Evolutionary conservation across 1,284 basidiomycete species (phyloP).

Genomic region (Cutaneotrichosporon curvatum): DNA sequence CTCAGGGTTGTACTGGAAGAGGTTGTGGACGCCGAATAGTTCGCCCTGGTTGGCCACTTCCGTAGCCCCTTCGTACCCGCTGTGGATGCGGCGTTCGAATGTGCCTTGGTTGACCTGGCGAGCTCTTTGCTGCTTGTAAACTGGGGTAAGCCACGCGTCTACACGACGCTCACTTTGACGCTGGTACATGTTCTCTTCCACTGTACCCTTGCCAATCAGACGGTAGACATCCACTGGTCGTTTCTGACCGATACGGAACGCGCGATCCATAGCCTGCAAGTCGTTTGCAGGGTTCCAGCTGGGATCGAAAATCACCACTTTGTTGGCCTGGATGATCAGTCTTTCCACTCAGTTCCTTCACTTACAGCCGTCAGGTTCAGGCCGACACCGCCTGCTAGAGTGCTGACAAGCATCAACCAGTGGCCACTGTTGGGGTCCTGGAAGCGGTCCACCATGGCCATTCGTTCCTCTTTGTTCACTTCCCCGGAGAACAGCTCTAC

Average conservation of each 20-base stretch:
- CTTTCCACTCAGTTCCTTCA: not conserved
- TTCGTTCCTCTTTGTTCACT: slow-evolving; percentile 40
- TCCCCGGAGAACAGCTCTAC: slow-evolving; percentile 47
- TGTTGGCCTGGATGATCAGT: slow-evolving; percentile 38
- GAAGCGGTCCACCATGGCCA: slow-evolving; percentile 49
- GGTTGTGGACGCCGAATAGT: slow-evolving; percentile 43
- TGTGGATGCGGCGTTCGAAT: slow-evolving; percentile 38
- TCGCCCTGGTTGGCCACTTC: slow-evolving; percentile 33
- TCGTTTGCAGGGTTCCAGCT: slow-evolving; percentile 46
- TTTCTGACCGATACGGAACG: slow-evolving; percentile 52
- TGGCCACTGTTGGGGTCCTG: slow-evolving; percentile 42
- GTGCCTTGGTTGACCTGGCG: slow-evolving; percentile 43
- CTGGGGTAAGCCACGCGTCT: slow-evolving; percentile 12
- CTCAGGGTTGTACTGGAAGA: slow-evolving; percentile 39
- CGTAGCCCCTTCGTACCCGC: slow-evolving; percentile 32
- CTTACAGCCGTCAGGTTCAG: slow-evolving; percentile 42
- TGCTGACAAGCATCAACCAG: slow-evolving; percentile 46
- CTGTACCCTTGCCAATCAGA: slow-evolving; percentile 50
- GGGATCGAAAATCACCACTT: slow-evolving; percentile 49
- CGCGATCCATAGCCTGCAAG: slow-evolving; percentile 49
- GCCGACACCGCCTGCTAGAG: slow-evolving; percentile 39
- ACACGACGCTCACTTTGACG: slow-evolving; percentile 38
- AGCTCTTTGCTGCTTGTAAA: slow-evolving; percentile 39
- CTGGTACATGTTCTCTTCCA: slow-evolving; percentile 49
- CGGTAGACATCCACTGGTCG: slow-evolving; percentile 52